A percentile compares a stretch with the other conserved stretches of the same genome.
Evolutionary conservation across 257 asterid genomes (phyloP).

Genomic region (Petunia axillaris): DNA sequence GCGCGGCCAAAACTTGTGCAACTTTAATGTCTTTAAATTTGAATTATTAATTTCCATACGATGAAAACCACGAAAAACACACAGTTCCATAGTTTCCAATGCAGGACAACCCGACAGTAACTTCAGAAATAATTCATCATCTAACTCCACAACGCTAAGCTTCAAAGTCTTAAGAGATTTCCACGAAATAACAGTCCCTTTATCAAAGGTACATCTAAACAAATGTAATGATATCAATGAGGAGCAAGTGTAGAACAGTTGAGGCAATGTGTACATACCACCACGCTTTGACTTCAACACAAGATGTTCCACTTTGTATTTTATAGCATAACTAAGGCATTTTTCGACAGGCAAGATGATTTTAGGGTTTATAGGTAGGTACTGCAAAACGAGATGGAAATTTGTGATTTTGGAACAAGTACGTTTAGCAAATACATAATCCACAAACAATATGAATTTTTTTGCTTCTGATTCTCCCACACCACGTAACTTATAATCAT

Average conservation of each 20-base stretch:
- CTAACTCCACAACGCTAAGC: background rate
- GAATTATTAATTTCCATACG: too few species aligned
- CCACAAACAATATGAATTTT: background rate
- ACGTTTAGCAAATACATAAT: background rate
- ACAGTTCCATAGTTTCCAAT: background rate
- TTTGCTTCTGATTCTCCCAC: background rate
- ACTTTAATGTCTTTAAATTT: too few species aligned
- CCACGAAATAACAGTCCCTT: background rate
- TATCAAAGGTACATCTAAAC: background rate
- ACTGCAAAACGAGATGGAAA: background rate
- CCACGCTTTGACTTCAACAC: background rate
- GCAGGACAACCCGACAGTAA: background rate
- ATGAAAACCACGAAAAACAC: background rate
- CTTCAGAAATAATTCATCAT: background rate
- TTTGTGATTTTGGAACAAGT: background rate
- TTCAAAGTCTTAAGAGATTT: background rate
- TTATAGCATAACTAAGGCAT: background rate
- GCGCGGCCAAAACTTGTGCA: too few species aligned
- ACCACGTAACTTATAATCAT: too few species aligned
- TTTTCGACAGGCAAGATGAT: background rate
- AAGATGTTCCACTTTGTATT: background rate
- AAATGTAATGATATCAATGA: background rate
- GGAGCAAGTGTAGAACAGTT: background rate
- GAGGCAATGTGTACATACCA: background rate
- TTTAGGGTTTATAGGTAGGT: background rate